Conservation (phyloP, 1,284 basidiomycete species). For the Rhodotorula sp. region DNA sequence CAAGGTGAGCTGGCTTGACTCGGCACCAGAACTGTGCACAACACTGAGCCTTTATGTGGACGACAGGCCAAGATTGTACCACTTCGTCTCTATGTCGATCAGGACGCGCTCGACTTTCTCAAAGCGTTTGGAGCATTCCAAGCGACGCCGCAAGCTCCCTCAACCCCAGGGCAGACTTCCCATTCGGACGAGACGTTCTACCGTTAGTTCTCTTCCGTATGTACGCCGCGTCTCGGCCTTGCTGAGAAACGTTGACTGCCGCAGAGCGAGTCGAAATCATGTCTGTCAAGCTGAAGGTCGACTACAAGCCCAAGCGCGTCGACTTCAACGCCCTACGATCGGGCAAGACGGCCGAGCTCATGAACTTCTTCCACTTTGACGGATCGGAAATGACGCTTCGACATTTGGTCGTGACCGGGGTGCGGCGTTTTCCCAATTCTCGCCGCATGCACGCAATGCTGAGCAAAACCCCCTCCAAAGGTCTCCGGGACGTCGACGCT, state of each 20-base stretch:
- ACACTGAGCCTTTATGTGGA: neutral
- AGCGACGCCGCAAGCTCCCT: slow-evolving; percentile 50
- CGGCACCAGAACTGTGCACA: slow-evolving; percentile 1
- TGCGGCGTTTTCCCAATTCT: slow-evolving; percentile 53
- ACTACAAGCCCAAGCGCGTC: slow-evolving; percentile 97
- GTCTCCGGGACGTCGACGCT: slow-evolving; percentile 85
- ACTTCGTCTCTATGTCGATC: slow-evolving; percentile 89
- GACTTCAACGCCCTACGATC: slow-evolving; percentile 89
- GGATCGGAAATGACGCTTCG: slow-evolving; percentile 96
- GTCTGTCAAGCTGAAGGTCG: slow-evolving; percentile 79
- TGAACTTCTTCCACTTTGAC: slow-evolving; percentile 99
- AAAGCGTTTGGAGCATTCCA: slow-evolving; percentile 95
- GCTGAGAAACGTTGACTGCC: neutral
- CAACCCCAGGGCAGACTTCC: slow-evolving; percentile 47
- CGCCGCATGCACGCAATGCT: slow-evolving; percentile 52
- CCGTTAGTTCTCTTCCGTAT: slow-evolving; percentile 43
- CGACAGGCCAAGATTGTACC: slow-evolving; percentile 80
- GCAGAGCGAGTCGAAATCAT: slow-evolving; percentile 74
- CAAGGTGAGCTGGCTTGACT: slow-evolving; percentile 58
- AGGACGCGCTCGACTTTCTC: slow-evolving; percentile 96
- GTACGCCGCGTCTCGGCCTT: no score
- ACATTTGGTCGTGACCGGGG: slow-evolving; percentile 86
- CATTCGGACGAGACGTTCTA: slow-evolving; percentile 47
- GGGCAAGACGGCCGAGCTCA: slow-evolving; percentile 90
- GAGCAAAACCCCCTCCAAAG: slow-evolving; percentile 51